phyloP scores from a whole-genome alignment of 225 moss, liverwort and hornwort species.

The Marchantia paleacea region DNA sequence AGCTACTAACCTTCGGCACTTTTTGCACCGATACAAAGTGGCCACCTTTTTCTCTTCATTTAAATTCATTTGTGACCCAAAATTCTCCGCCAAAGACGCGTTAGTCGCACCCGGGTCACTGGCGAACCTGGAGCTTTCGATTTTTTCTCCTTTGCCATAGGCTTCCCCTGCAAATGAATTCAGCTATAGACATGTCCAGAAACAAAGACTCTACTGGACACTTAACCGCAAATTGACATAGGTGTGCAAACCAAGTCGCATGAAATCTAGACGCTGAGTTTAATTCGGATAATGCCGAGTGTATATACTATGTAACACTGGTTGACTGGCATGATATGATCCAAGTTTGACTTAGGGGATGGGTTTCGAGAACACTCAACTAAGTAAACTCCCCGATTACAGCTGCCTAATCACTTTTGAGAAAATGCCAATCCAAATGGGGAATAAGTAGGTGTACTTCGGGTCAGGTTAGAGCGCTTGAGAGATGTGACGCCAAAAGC shows the following conservation, averaged over 20 bases:
- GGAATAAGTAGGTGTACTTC: neutral
- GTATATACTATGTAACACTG: neutral
- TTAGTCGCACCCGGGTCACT: constrained; percentile 60
- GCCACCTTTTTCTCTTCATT: constrained; percentile 35
- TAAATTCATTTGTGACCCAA: constrained; percentile 35
- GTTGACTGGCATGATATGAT: neutral
- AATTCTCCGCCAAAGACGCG: constrained; percentile 31
- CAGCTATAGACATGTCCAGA: constrained; percentile 19
- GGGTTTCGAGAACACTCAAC: neutral
- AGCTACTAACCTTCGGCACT: constrained; percentile 82
- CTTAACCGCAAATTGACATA: neutral
- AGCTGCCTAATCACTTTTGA: neutral
- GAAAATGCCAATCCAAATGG: neutral
- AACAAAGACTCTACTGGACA: constrained; percentile 5
- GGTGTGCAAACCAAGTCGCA: neutral
- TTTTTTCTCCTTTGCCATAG: constrained; percentile 69
- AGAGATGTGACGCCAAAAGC: neutral
- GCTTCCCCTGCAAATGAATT: constrained; percentile 51
- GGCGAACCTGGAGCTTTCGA: constrained; percentile 80
- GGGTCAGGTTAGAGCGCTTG: neutral
- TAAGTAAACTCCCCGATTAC: neutral
- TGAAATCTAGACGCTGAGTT: neutral
- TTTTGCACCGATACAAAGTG: constrained; percentile 78
- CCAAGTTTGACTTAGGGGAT: neutral
- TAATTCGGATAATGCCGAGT: neutral